Evolutionary conservation across 2,329 filamentous ascomycete genomes (phyloP), one percentile per base, ranked within the genome.

Genomic region (Pezizomycotina sp.): DNA sequence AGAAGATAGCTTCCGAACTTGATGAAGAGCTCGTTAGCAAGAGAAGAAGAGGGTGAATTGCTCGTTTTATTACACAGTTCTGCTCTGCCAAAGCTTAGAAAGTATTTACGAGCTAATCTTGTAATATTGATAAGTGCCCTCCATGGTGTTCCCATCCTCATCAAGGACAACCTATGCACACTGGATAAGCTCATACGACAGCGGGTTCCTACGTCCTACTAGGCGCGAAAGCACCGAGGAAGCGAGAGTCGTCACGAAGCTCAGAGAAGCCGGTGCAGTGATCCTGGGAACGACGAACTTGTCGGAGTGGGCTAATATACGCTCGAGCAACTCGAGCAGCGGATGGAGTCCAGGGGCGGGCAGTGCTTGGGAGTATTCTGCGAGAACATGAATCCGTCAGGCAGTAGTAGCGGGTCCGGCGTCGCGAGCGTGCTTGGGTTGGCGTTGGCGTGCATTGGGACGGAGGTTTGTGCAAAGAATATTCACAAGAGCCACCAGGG

Each of bases 141-240:
- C 0, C 71, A 77, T 50, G 73, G 74, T 4, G 62, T 77, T 3
- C 74, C 73, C 0, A 65, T 77, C 15, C 55, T 77, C 4, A 60
- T 77, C 56, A 78, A 78, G 53, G 68, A 74, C 55, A 75, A 73
- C 50, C 74, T 78, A 31, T 71, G 66, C 9, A 77, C 72, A 0
- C 52, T 56, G 2, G 71, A 77, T 50, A 53, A 60, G 40, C 72
- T 76, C 69, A 71, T 49, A 76, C 69, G 44, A 71, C 68, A 1
- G 60, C 72, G 3, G 74, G 74, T 2, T 79, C 74, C 0, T 74
- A 64, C 43, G 65, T 71, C 1, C 59, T 80, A 0, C 49, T 72
- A 0, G 71, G 71, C 0, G 65, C 72, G 6, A 66, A 62, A 45
- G 62, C 70, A 0, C 60, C 64, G 6, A 52, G 57, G 14, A 74